phyloP scores from a whole-genome alignment of 1,139 yeast species.

The Suhomyces taliae region DNA sequence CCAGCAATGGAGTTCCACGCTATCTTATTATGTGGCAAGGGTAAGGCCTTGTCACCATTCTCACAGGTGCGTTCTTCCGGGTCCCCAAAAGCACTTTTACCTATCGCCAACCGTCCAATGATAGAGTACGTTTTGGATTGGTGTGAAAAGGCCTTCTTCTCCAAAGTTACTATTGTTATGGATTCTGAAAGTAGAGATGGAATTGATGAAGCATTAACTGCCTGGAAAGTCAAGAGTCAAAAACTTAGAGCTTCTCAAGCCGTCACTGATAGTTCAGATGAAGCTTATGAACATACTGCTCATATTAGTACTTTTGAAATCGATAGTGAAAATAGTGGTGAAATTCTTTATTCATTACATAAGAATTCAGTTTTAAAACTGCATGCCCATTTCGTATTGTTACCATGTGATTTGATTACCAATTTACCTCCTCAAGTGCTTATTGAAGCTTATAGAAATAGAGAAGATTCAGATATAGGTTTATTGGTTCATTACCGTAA shows the following conservation, averaged over 20 bases:
- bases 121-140: constrained; percentile 84
- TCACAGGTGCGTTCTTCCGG: constrained; percentile 61
- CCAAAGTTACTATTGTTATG: constrained; percentile 46
- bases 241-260: constrained; percentile 9
- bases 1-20: constrained; percentile 85
- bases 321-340: constrained; percentile 62
- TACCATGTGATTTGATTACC: constrained; percentile 93
- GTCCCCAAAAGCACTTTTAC: constrained; percentile 78
- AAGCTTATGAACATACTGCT: constrained; percentile 6
- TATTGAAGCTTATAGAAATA: constrained; percentile 78
- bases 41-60: constrained; percentile 70
- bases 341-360: constrained; percentile 50
- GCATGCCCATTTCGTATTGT: constrained; percentile 58
- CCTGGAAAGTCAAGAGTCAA: constrained; percentile 34
- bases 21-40: constrained; percentile 83
- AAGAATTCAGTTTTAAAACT: constrained; percentile 41
- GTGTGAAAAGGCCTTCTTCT: constrained; percentile 86
- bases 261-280: neutral
- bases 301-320: constrained; percentile 47
- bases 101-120: constrained; percentile 91
- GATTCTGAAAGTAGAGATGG: constrained; percentile 28
- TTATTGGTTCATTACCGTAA: constrained; percentile 73
- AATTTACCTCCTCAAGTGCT: constrained; percentile 88
- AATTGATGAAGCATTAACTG: constrained; percentile 45
- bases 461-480: constrained; percentile 64